Evolutionary conservation across 208 protist genomes (phyloP).

Genomic region (Crithidia expoeki): DNA sequence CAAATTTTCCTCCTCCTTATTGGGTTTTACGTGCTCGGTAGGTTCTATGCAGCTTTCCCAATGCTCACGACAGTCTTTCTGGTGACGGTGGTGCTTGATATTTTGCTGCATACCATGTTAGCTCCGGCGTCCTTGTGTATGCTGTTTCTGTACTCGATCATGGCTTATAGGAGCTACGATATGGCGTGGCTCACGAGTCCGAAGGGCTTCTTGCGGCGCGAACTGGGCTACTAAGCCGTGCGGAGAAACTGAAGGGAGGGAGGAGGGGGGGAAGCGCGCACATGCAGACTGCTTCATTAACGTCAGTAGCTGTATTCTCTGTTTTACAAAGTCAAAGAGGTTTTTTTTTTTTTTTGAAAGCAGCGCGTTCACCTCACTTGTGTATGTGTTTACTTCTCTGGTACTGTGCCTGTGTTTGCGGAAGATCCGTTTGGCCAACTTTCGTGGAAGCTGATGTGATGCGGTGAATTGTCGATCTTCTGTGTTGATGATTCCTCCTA

Average conservation of each 20-base stretch:
- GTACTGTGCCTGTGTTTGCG: too few species aligned
- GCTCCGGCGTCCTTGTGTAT: conserved; percentile 83
- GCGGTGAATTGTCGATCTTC: too few species aligned
- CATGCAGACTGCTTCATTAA: background rate
- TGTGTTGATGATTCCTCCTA: too few species aligned
- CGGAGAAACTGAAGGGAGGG: background rate
- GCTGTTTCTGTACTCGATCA: conserved; percentile 86
- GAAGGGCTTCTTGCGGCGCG: conserved; percentile 82
- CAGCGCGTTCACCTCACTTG: too few species aligned
- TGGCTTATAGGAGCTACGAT: conserved; percentile 79
- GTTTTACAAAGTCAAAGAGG: background rate
- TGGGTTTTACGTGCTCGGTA: conserved; percentile 75
- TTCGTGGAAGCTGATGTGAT: too few species aligned
- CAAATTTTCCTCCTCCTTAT: conserved; percentile 67
- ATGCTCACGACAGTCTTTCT: conserved; percentile 71
- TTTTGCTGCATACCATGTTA: conserved; percentile 88
- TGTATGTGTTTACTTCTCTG: too few species aligned
- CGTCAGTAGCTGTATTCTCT: background rate
- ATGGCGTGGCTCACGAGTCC: conserved; percentile 91
- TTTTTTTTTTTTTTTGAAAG: too few species aligned
- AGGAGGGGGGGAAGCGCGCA: background rate
- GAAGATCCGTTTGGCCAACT: too few species aligned
- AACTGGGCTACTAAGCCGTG: conserved; percentile 77
- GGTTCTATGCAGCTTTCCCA: conserved; percentile 77
- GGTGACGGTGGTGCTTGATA: conserved; percentile 61